Evolutionary conservation across 2,329 filamentous ascomycete genomes (phyloP).

Genomic region (Arthrinium puccinioides): DNA sequence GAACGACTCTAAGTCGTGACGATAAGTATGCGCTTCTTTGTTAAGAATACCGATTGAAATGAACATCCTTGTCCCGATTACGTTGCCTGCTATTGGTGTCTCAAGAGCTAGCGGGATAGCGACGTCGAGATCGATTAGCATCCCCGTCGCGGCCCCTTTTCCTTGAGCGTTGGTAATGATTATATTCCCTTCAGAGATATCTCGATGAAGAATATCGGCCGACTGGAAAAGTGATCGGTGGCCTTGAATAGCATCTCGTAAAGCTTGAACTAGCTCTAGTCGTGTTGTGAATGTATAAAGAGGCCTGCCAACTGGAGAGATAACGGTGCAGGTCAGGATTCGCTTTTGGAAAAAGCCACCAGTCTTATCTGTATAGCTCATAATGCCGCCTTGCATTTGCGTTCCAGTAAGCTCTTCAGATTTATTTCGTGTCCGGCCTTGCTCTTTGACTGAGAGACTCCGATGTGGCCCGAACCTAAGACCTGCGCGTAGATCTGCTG

Average conservation of each 20-base stretch:
- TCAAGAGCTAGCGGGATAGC: conserved; percentile 10
- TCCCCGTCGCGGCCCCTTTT: conserved; percentile 9
- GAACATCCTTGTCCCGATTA: conserved; percentile 14
- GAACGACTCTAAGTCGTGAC: conserved; percentile 17
- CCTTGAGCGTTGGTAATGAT: conserved; percentile 14
- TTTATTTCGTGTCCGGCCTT: conserved; percentile 3
- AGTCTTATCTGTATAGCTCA: conserved; percentile 12
- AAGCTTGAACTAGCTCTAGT: conserved; percentile 12
- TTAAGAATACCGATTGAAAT: conserved; percentile 17
- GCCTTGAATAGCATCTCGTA: conserved; percentile 14
- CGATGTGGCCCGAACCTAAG: conserved; percentile 14
- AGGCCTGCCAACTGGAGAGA: conserved; percentile 14
- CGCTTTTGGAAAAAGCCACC: conserved; percentile 11
- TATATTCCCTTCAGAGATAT: conserved; percentile 14
- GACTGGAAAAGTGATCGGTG: conserved; percentile 14
- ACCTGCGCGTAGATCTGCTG: conserved; percentile 16
- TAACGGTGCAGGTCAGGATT: conserved; percentile 14
- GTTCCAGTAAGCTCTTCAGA: neutral
- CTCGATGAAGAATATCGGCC: conserved; percentile 16
- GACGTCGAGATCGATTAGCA: conserved; percentile 17
- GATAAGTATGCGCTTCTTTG: conserved; percentile 13
- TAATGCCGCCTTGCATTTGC: conserved; percentile 5
- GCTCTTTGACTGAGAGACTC: conserved; percentile 9
- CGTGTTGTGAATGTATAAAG: conserved; percentile 12
- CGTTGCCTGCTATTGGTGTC: conserved; percentile 1